phyloP scores from a whole-genome alignment of 1,284 basidiomycete species.

The Flammula alnicola region DNA sequence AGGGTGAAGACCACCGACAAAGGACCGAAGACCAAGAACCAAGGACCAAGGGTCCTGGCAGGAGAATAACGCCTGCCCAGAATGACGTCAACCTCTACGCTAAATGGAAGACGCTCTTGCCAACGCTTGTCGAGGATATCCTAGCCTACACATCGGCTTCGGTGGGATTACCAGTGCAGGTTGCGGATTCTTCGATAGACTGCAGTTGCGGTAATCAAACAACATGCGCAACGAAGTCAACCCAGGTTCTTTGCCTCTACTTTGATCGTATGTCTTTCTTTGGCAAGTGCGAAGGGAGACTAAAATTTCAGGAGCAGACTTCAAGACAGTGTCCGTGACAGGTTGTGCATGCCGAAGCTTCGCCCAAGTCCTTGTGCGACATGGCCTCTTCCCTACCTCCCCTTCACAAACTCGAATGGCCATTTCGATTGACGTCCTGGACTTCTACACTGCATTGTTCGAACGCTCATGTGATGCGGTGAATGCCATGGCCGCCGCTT shows the following conservation, averaged over 20 bases:
- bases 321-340: slow-evolving; percentile 1
- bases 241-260: no score
- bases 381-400: slow-evolving; percentile 26
- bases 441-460: slow-evolving; percentile 27
- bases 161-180: not conserved
- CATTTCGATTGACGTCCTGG: slow-evolving; percentile 25
- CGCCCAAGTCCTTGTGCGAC: slow-evolving; percentile 14
- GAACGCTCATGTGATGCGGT: slow-evolving; percentile 28
- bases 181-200: no score
- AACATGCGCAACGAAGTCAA: no score
- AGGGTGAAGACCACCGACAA: no score
- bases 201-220: no score
- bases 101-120: slow-evolving; percentile 13
- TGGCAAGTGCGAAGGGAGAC: no score
- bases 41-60: no score
- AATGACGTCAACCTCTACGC: slow-evolving; percentile 1
- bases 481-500: slow-evolving; percentile 22
- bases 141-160: slow-evolving; percentile 1
- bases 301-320: no score
- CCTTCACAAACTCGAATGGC: slow-evolving; percentile 26
- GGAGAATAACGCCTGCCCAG: not conserved
- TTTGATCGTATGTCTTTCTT: no score
- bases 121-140: slow-evolving; percentile 10
- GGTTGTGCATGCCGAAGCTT: slow-evolving; percentile 9
- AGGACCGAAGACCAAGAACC: no score